phyloP scores from a whole-genome alignment of 352 stramenopile species.

The Globisporangium lucens region DNA sequence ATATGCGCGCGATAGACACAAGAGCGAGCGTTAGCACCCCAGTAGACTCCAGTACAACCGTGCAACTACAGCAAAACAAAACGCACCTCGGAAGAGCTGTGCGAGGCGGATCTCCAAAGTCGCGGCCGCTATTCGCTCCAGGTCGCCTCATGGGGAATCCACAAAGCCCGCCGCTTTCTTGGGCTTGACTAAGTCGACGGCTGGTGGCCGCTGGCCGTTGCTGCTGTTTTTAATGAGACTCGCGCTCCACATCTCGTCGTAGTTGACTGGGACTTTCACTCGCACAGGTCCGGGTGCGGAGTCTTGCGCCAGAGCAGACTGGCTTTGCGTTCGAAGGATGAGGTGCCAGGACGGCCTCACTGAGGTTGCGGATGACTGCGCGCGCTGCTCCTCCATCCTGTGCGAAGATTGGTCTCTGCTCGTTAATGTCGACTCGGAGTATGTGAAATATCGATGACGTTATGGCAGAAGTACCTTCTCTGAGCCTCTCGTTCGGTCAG shows the following conservation, averaged over 20 bases:
- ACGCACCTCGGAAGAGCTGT: conserved; percentile 11
- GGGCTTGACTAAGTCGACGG: conserved; percentile 10
- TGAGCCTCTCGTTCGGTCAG: conserved; percentile 41
- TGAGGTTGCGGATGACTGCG: conserved; percentile 28
- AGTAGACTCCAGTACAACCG: neutral
- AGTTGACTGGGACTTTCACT: conserved; percentile 26
- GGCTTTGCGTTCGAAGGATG: conserved; percentile 36
- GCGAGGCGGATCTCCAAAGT: conserved; percentile 28
- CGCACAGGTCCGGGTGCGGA: neutral
- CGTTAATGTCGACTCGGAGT: neutral
- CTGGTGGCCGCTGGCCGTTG: conserved; percentile 11
- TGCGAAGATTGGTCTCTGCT: neutral
- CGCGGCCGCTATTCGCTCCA: conserved; percentile 30
- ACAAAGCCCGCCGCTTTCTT: conserved; percentile 7
- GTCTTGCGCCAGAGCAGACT: conserved; percentile 20
- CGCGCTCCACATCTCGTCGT: conserved; percentile 67
- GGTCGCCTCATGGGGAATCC: neutral
- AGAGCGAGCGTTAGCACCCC: neutral
- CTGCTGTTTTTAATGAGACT: conserved; percentile 30
- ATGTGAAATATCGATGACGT: neutral
- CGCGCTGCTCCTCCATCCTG: conserved; percentile 36
- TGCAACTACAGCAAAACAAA: neutral
- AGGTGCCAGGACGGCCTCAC: conserved; percentile 21
- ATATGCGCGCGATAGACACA: neutral
- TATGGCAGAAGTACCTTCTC: conserved; percentile 21